phyloP scores from a whole-genome alignment of 164 flowering plant genomes.

The Vitis amurensis region DNA sequence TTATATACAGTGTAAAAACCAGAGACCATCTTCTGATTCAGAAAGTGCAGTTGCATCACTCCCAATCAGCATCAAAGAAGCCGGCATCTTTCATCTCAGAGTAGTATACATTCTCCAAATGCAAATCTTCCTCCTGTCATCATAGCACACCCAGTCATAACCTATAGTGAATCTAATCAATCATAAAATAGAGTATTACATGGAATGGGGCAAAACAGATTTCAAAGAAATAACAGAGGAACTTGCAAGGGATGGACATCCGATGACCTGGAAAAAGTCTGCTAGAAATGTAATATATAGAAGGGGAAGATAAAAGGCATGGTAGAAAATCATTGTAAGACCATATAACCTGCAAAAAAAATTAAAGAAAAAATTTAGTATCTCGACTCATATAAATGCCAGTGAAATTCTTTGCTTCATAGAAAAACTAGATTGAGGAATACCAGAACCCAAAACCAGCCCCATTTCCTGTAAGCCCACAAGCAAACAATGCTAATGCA shows the following conservation, averaged over 20 bases:
- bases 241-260: background rate
- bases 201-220: too few species aligned
- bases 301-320: constrained; percentile 82
- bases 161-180: background rate
- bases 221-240: background rate
- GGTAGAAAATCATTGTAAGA: constrained; percentile 60
- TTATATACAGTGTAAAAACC: background rate
- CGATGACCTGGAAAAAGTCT: constrained; percentile 81
- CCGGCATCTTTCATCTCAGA: constrained; percentile 99
- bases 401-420: background rate
- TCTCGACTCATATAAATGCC: background rate
- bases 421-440: background rate
- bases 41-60: constrained; percentile 22
- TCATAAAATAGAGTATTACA: background rate
- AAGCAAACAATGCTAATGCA: constrained; percentile 58
- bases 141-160: background rate
- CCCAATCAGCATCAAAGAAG: constrained; percentile 91
- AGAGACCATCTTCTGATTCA: background rate
- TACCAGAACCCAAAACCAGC: constrained; percentile 78
- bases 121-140: constrained; percentile 84
- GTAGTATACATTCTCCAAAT: constrained; percentile 82
- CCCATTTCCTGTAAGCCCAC: constrained; percentile 58
- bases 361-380: background rate
- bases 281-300: constrained; percentile 73
- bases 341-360: constrained; percentile 64